phyloP scores from a whole-genome alignment of 257 asterid species.

The Przewalskia tangutica region DNA sequence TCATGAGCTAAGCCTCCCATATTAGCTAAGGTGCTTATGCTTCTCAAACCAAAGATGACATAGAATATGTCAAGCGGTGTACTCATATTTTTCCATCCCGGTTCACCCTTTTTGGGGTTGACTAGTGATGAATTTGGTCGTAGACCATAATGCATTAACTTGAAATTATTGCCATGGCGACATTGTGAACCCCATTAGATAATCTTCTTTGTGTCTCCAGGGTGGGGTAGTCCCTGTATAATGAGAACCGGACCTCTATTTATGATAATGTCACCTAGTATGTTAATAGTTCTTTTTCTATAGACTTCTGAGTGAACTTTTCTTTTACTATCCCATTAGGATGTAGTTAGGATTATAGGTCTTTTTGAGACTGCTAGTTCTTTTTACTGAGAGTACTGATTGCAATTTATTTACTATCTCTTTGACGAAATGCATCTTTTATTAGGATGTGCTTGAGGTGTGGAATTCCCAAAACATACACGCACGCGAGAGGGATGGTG shows the following conservation, averaged over 20 bases:
- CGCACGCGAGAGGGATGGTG: constrained; percentile 55
- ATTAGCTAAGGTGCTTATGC: neutral
- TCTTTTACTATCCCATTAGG: neutral
- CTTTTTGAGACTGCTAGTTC: neutral
- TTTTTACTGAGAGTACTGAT: neutral
- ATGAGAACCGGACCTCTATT: neutral
- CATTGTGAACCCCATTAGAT: neutral
- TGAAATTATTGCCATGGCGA: neutral
- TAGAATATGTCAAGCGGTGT: neutral
- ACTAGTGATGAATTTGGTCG: neutral
- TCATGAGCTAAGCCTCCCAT: neutral
- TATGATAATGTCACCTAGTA: neutral
- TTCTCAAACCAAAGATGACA: neutral
- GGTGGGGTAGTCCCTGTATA: neutral
- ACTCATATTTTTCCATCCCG: neutral
- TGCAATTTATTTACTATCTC: neutral
- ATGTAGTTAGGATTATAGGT: neutral
- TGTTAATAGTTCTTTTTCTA: neutral
- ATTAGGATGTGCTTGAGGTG: constrained; percentile 75
- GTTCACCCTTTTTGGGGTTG: neutral
- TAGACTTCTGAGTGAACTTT: neutral
- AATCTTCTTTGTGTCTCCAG: neutral
- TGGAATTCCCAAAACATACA: constrained; percentile 76
- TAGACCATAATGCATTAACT: neutral
- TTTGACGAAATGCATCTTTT: neutral